These are phyloP conservation scores for Macadamia tetraphylla DNA, from an alignment of 164 flowering plant species.

Conservation along the genomic window DNA sequence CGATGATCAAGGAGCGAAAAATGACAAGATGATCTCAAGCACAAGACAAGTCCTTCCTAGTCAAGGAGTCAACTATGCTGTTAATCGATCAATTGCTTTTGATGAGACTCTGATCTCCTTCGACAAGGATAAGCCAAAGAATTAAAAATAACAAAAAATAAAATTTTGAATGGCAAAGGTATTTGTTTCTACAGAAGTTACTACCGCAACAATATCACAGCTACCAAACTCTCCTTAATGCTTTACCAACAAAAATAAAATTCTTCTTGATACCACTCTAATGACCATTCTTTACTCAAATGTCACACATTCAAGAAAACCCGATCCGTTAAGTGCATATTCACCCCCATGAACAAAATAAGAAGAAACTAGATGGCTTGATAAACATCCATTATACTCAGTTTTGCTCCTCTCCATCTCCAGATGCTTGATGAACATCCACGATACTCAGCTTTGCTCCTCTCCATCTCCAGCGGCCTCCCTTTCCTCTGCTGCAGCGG, in stretches of 20 bases:
- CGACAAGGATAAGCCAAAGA: too few relatives aligned
- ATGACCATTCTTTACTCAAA: background rate
- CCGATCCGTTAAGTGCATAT: background rate
- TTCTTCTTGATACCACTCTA: background rate
- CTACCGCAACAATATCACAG: conserved; percentile 7
- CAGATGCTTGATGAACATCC: background rate
- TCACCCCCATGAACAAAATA: background rate
- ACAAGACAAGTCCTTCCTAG: too few relatives aligned
- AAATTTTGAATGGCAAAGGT: conserved; percentile 10
- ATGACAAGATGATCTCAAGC: too few relatives aligned
- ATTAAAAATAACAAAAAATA: background rate
- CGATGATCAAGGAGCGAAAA: too few relatives aligned
- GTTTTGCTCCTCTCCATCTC: conserved; percentile 46
- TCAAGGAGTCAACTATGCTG: too few relatives aligned
- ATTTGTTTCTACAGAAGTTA: conserved; percentile 8
- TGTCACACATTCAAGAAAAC: background rate
- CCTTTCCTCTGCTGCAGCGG: conserved; percentile 66
- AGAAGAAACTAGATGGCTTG: background rate
- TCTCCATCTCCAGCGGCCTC: conserved; percentile 30
- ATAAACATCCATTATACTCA: conserved; percentile 14
- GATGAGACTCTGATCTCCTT: too few relatives aligned
- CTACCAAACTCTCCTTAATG: conserved; percentile 3
- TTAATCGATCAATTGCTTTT: too few relatives aligned
- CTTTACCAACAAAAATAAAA: background rate
- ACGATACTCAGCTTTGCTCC: conserved; percentile 41